Conservation (phyloP, 2,329 filamentous ascomycete genomes). For the Xylaria sp. region DNA sequence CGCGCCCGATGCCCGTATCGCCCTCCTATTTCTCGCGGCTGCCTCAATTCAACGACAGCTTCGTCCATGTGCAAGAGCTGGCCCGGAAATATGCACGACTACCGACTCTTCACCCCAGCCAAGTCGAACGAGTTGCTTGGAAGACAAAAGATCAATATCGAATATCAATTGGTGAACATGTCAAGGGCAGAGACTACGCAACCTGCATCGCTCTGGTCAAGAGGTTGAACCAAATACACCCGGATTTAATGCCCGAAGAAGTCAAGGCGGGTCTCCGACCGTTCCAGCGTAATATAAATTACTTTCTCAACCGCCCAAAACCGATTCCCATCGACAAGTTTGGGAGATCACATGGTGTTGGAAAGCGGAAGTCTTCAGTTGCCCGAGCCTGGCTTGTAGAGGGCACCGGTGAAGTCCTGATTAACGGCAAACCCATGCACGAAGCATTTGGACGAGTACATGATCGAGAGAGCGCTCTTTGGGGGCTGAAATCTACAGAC, state of each 20-base stretch:
- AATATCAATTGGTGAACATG: constrained; percentile 73
- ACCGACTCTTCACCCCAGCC: constrained; percentile 71
- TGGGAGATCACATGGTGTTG: constrained; percentile 82
- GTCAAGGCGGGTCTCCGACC: constrained; percentile 71
- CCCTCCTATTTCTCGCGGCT: constrained; percentile 95
- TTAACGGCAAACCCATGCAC: constrained; percentile 89
- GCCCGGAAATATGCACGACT: constrained; percentile 77
- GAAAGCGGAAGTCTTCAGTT: constrained; percentile 86
- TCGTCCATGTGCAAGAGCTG: constrained; percentile 78
- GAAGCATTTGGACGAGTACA: constrained; percentile 88
- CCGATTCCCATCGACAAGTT: constrained; percentile 77
- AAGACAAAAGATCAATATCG: constrained; percentile 82
- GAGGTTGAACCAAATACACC: constrained; percentile 86
- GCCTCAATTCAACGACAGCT: constrained; percentile 86
- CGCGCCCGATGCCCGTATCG: constrained; percentile 83
- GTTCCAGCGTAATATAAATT: constrained; percentile 81
- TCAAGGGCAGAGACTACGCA: constrained; percentile 82
- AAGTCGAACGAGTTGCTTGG: constrained; percentile 83
- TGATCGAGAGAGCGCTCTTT: constrained; percentile 93
- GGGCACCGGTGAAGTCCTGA: constrained; percentile 86
- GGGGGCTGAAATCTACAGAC: constrained; percentile 85
- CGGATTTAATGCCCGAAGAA: constrained; percentile 76
- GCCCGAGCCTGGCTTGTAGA: constrained; percentile 91
- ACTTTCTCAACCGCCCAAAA: constrained; percentile 71
- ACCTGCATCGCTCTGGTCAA: constrained; percentile 80